Evolutionary conservation across 1,284 basidiomycete genomes (phyloP).

Genomic region (Tremellales sp.): DNA sequence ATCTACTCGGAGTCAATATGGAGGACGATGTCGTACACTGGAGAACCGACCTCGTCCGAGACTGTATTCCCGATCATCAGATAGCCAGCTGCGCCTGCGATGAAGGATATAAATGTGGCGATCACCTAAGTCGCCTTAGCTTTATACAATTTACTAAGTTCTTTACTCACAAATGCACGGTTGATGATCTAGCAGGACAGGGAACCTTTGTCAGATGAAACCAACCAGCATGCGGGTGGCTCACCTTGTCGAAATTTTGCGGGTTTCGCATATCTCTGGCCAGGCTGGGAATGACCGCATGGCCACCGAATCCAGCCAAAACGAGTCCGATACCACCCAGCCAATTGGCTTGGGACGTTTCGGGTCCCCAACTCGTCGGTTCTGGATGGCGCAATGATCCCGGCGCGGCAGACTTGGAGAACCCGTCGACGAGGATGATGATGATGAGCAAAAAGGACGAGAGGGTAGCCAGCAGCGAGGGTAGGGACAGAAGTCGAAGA

Average conservation of each 20-base stretch:
- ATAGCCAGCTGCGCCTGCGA: slow-evolving; percentile 82
- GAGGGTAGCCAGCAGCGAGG: slow-evolving; percentile 76
- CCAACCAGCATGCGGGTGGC: slow-evolving; percentile 80
- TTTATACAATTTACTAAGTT: neutral
- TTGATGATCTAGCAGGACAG: slow-evolving; percentile 27
- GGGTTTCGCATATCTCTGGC: slow-evolving; percentile 88
- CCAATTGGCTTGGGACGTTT: slow-evolving; percentile 53
- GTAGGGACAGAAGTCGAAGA: slow-evolving; percentile 74
- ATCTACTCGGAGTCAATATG: slow-evolving; percentile 55
- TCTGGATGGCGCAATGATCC: slow-evolving; percentile 77
- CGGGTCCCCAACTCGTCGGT: slow-evolving; percentile 62
- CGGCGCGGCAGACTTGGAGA: slow-evolving; percentile 70
- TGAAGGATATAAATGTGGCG: slow-evolving; percentile 70
- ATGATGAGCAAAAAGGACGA: slow-evolving; percentile 72
- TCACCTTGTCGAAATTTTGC: slow-evolving; percentile 73
- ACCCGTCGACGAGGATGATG: slow-evolving; percentile 80
- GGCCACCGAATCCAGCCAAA: slow-evolving; percentile 96
- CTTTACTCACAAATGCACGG: slow-evolving; percentile 37
- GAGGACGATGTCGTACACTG: slow-evolving; percentile 3
- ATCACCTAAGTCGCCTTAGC: slow-evolving; percentile 53
- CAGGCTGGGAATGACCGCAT: slow-evolving; percentile 86
- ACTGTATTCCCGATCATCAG: slow-evolving; percentile 84
- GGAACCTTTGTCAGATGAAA: slow-evolving; percentile 50
- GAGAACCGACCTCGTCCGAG: slow-evolving; percentile 68
- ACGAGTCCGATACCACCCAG: slow-evolving; percentile 68